A percentile compares a stretch with the other conserved stretches of the same genome.
Conservation (phyloP, 164 flowering plant species). For the Nymphaea colorata region DNA sequence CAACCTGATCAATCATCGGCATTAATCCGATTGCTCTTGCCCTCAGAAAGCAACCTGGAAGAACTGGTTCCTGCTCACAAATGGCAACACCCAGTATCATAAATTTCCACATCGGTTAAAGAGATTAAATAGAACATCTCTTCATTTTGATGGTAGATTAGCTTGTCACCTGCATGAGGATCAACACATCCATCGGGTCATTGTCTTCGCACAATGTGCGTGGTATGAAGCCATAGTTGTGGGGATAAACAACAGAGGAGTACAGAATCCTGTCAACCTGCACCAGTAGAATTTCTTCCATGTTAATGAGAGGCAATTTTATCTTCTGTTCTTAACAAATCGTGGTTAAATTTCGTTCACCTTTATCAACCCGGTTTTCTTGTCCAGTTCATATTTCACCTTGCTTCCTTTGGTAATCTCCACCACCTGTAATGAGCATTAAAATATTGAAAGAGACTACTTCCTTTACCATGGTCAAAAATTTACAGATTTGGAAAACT, state of each 20-base stretch:
- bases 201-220: conserved; percentile 68
- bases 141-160: neutral
- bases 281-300: neutral
- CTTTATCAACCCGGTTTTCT: conserved; percentile 74
- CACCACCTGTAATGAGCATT: conserved; percentile 32
- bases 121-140: neutral
- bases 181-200: conserved; percentile 64
- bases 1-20: conserved; percentile 54
- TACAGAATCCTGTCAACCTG: conserved; percentile 65
- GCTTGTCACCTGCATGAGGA: conserved; percentile 58
- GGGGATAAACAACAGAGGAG: conserved; percentile 73
- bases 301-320: neutral
- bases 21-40: conserved; percentile 58
- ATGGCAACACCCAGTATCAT: neutral
- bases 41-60: conserved; percentile 61
- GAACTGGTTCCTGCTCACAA: conserved; percentile 49
- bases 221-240: conserved; percentile 69
- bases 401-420: conserved; percentile 81
- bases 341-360: conserved; percentile 14
- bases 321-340: neutral
- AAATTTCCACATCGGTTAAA: neutral
- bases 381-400: conserved; percentile 83
- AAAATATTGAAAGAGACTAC: neutral
- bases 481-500: too few relatives aligned
- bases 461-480: neutral